Evolutionary conservation across 2,329 filamentous ascomycete species (phyloP).

Genomic region (Nannizziopsis arthrosporioides): DNA sequence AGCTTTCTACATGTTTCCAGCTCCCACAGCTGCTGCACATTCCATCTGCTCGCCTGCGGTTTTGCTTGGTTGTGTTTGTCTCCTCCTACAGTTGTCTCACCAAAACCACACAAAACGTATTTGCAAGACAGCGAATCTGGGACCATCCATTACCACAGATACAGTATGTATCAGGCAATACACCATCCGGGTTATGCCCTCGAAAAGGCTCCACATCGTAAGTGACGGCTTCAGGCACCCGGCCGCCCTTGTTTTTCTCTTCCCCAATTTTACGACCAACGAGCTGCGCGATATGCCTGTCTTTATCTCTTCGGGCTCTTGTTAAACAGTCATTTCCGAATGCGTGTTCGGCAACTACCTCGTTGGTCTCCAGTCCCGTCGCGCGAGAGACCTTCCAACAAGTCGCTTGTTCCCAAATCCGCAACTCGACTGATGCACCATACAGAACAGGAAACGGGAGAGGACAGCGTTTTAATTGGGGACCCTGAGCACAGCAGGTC

Average conservation of each 20-base stretch:
- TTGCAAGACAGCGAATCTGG: no score
- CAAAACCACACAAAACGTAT: no score
- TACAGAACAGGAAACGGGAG: not conserved
- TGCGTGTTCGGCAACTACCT: not conserved
- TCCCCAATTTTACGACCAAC: not conserved
- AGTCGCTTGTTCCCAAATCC: not conserved
- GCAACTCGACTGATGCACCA: not conserved
- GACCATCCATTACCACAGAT: not conserved
- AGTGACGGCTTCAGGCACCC: not conserved
- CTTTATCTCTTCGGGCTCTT: not conserved
- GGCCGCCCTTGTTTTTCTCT: not conserved
- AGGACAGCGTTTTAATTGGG: no score
- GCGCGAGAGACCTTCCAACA: slow-evolving; percentile 1
- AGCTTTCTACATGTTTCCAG: no score
- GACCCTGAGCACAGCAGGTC: no score
- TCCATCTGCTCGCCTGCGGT: no score
- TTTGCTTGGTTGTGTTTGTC: no score
- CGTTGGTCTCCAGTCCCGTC: not conserved
- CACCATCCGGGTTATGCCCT: slow-evolving; percentile 4
- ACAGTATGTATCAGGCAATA: not conserved
- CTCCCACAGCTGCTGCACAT: no score
- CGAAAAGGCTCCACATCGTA: not conserved
- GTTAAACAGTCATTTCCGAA: not conserved
- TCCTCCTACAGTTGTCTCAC: no score
- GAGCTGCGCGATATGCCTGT: not conserved